Conservation (phyloP, 1,284 basidiomycete species). For the Microbotryomycetes sp. region DNA sequence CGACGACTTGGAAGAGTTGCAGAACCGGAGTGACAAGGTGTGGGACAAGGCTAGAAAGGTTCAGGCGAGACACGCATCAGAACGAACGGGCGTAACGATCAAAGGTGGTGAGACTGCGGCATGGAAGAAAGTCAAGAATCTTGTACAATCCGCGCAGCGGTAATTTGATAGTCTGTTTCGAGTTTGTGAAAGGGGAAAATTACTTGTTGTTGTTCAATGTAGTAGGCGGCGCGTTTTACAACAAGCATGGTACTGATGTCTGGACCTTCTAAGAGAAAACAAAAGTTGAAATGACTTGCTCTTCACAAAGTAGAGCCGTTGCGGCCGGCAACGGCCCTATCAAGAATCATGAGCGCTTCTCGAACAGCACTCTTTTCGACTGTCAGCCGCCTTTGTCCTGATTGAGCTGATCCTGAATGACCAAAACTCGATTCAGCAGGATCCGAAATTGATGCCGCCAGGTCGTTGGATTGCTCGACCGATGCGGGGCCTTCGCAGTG, state of each 20-base stretch:
- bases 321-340: conserved; percentile 4
- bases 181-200: too few species aligned
- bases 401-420: background rate
- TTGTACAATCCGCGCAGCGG: too few species aligned
- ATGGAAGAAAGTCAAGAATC: background rate
- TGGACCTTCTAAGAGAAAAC: background rate
- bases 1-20: background rate
- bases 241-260: background rate
- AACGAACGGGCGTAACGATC: background rate
- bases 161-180: too few species aligned
- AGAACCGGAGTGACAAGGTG: background rate
- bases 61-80: background rate
- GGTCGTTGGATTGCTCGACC: background rate
- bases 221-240: too few species aligned
- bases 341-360: conserved; percentile 32
- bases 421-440: background rate
- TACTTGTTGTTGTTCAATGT: too few species aligned
- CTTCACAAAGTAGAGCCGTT: background rate
- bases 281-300: background rate
- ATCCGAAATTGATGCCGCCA: background rate
- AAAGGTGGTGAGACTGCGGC: background rate
- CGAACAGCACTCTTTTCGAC: conserved; percentile 32
- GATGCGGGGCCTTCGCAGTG: conserved; percentile 25
- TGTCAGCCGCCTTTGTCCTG: conserved; percentile 20
- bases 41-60: background rate